These are phyloP conservation scores for Chlorella vulgaris DNA, from an alignment of 139 green algal genomes.

Conservation along the genomic window DNA sequence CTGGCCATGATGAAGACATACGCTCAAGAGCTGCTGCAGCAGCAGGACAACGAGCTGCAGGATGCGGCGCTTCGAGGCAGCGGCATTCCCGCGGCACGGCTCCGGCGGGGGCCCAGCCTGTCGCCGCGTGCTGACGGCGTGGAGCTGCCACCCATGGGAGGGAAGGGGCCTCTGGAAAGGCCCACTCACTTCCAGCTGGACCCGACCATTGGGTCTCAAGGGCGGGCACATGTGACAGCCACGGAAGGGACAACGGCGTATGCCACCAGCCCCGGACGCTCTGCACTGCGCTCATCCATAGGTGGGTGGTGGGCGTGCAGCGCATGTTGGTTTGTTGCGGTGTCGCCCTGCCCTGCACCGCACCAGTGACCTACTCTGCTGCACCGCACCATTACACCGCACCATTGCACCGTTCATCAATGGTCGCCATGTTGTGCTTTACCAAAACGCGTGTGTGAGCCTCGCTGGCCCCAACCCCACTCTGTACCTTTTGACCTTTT, in stretches of 20 bases:
- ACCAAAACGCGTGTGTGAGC: too few relatives aligned
- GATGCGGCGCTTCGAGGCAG: neutral
- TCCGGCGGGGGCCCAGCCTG: neutral
- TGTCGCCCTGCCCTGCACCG: too few relatives aligned
- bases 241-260: neutral
- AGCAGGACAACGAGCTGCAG: neutral
- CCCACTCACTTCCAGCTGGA: slow-evolving; percentile 18
- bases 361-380: too few relatives aligned
- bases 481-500: too few relatives aligned
- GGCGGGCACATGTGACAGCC: neutral
- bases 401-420: too few relatives aligned
- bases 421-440: too few relatives aligned
- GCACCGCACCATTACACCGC: too few relatives aligned
- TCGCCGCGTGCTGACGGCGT: neutral
- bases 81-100: neutral
- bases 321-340: too few relatives aligned
- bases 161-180: neutral
- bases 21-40: slow-evolving; percentile 5
- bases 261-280: neutral
- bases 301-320: neutral
- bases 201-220: neutral
- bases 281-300: slow-evolving; percentile 9
- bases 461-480: too few relatives aligned
- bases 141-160: neutral
- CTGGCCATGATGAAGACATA: slow-evolving; percentile 6